A percentile compares a stretch with the other conserved stretches of the same genome.
phyloP scores from a whole-genome alignment of 768 basidiomycete species.

The Ephemerocybe angulata region DNA sequence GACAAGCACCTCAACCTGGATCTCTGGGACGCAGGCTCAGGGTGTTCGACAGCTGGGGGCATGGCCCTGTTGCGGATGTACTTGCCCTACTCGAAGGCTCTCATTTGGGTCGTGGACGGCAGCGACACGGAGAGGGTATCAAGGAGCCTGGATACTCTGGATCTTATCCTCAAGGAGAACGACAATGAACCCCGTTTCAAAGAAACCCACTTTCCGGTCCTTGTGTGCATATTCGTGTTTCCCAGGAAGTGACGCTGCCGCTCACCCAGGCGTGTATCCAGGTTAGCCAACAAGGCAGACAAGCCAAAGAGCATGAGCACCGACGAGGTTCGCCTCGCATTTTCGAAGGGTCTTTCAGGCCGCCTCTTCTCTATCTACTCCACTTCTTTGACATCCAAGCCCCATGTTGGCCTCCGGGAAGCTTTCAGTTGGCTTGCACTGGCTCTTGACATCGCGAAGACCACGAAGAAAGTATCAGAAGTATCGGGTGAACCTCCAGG shows the following conservation, averaged over 20 bases:
- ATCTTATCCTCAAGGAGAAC: slow-evolving; percentile 30
- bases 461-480: slow-evolving; percentile 1
- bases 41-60: slow-evolving; percentile 43
- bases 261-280: no score
- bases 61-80: slow-evolving; percentile 32
- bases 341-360: slow-evolving; percentile 28
- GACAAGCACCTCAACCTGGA: slow-evolving; percentile 47
- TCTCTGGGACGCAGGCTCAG: slow-evolving; percentile 65
- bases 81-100: slow-evolving; percentile 39
- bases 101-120: slow-evolving; percentile 67
- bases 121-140: slow-evolving; percentile 43
- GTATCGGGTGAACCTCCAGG: no score
- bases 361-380: slow-evolving; percentile 25
- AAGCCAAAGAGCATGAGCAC: slow-evolving; percentile 46
- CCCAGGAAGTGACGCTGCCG: no score
- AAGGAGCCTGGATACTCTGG: slow-evolving; percentile 44
- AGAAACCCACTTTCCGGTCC: slow-evolving; percentile 22
- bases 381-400: slow-evolving; percentile 19
- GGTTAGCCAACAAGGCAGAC: slow-evolving; percentile 64
- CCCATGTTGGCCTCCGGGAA: slow-evolving; percentile 30
- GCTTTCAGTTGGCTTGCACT: slow-evolving; percentile 40
- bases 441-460: slow-evolving; percentile 25
- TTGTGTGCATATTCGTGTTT: slow-evolving; percentile 34
- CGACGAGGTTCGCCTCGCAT: slow-evolving; percentile 39
- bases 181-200: slow-evolving; percentile 4